Conservation (phyloP, 768 basidiomycete genomes). For the Xerocomellus chrysenteron region DNA sequence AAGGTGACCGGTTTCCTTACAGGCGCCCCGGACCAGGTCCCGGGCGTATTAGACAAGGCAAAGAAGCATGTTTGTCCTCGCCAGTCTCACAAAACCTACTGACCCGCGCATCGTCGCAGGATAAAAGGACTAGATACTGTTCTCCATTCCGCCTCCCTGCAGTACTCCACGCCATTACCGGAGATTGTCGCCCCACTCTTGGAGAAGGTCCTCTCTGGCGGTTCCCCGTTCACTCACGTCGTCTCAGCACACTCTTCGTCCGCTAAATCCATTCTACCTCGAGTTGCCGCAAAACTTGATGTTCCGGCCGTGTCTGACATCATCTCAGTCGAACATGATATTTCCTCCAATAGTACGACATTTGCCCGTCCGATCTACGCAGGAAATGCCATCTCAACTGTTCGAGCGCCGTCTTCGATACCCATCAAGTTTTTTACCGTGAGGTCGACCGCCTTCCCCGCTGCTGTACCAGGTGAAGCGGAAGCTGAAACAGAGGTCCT, state of each 20-base stretch:
- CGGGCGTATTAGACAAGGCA: conserved; percentile 64
- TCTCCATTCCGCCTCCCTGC: conserved; percentile 66
- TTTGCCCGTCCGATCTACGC: conserved; percentile 97
- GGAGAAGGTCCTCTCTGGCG: conserved; percentile 64
- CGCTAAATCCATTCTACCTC: conserved; percentile 90
- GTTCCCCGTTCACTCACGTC: conserved; percentile 79
- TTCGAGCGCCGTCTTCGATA: conserved; percentile 75
- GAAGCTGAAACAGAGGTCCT: conserved; percentile 61
- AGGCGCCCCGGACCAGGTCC: conserved; percentile 67
- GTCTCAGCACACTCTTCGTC: conserved; percentile 90
- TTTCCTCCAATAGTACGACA: conserved; percentile 68
- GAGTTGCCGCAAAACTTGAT: conserved; percentile 87
- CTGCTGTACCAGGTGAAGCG: conserved; percentile 48
- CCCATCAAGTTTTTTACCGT: conserved; percentile 94
- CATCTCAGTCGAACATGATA: conserved; percentile 74
- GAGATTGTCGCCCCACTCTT: conserved; percentile 83
- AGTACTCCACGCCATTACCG: conserved; percentile 68
- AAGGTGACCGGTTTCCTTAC: conserved; percentile 78
- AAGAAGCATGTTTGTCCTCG: conserved; percentile 61
- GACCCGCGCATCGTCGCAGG: conserved; percentile 36
- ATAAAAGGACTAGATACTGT: conserved; percentile 65
- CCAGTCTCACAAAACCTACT: conserved; percentile 4
- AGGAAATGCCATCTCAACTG: conserved; percentile 94
- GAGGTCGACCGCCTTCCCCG: conserved; percentile 84
- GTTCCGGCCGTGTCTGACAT: conserved; percentile 91